Conservation (phyloP, 768 basidiomycete genomes). For the Russula sp. region DNA sequence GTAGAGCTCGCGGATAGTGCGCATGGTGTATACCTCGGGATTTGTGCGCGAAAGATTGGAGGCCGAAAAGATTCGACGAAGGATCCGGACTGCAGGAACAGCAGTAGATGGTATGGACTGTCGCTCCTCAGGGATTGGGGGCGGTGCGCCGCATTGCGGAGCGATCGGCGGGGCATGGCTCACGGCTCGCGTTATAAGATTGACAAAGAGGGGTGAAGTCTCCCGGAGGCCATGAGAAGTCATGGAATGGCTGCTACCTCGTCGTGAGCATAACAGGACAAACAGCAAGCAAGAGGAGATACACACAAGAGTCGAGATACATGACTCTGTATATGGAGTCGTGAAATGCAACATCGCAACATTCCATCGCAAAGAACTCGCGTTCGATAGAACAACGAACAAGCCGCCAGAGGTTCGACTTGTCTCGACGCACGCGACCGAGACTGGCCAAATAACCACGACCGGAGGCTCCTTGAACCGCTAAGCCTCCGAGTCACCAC, state of each 20-base stretch:
- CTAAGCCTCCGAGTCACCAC: too few relatives aligned
- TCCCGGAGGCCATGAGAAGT: neutral
- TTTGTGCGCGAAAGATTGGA: constrained; percentile 5
- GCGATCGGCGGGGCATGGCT: neutral
- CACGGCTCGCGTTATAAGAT: neutral
- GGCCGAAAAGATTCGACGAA: constrained; percentile 20
- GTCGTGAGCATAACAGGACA: neutral
- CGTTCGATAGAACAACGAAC: neutral
- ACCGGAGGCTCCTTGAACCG: too few relatives aligned
- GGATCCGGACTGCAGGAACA: constrained; percentile 16
- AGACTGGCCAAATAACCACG: too few relatives aligned
- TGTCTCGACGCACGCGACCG: neutral
- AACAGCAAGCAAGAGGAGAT: neutral
- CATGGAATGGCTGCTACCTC: neutral
- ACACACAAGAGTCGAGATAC: constrained; percentile 26
- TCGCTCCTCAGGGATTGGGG: neutral
- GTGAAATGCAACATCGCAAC: constrained; percentile 61
- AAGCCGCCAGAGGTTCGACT: neutral
- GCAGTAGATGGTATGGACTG: neutral
- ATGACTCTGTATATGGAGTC: constrained; percentile 36
- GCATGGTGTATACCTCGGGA: constrained; percentile 10
- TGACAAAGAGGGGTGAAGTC: neutral
- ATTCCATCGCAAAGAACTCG: constrained; percentile 58
- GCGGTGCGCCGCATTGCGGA: neutral
- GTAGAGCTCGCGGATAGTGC: constrained; percentile 15